Conservation (phyloP, 139 green algal genomes). For the Nannochloris sp. region DNA sequence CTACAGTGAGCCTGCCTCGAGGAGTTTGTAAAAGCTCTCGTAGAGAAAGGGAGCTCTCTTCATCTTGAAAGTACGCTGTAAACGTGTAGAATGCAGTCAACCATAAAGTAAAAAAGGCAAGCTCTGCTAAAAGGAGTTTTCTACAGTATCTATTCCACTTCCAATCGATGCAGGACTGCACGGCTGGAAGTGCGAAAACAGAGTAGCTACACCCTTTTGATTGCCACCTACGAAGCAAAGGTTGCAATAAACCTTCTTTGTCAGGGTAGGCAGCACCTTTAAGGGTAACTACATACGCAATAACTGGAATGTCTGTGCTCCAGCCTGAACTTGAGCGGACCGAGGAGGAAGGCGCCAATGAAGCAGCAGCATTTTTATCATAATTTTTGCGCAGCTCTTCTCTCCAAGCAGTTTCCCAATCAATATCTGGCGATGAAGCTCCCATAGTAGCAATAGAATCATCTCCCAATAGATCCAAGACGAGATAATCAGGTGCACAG, state of each 20-base stretch:
- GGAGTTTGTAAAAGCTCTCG: slow-evolving; percentile 27
- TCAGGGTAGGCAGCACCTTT: slow-evolving; percentile 34
- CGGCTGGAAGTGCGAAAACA: slow-evolving; percentile 24
- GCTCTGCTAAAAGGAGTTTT: slow-evolving; percentile 27
- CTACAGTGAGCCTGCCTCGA: slow-evolving; percentile 20
- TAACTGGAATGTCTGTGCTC: slow-evolving; percentile 26
- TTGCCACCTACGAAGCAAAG: slow-evolving; percentile 39
- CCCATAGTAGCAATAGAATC: slow-evolving; percentile 30
- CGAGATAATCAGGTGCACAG: background rate
- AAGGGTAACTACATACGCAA: slow-evolving; percentile 54
- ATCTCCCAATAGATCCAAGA: slow-evolving; percentile 3
- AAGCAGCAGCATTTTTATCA: background rate
- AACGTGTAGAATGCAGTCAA: slow-evolving; percentile 42
- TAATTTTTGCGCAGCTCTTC: slow-evolving; percentile 1
- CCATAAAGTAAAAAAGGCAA: slow-evolving; percentile 39
- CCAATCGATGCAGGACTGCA: slow-evolving; percentile 20
- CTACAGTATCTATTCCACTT: slow-evolving; percentile 41
- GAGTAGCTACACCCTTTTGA: slow-evolving; percentile 16
- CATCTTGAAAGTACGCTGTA: slow-evolving; percentile 39
- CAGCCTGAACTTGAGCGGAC: slow-evolving; percentile 13
- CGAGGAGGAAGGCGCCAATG: background rate
- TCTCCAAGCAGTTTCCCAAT: slow-evolving; percentile 22
- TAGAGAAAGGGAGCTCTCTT: slow-evolving; percentile 21
- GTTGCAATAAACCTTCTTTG: slow-evolving; percentile 42
- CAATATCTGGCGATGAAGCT: slow-evolving; percentile 2